phyloP scores from a whole-genome alignment of 768 basidiomycete species.

The Hydnum rufescens region DNA sequence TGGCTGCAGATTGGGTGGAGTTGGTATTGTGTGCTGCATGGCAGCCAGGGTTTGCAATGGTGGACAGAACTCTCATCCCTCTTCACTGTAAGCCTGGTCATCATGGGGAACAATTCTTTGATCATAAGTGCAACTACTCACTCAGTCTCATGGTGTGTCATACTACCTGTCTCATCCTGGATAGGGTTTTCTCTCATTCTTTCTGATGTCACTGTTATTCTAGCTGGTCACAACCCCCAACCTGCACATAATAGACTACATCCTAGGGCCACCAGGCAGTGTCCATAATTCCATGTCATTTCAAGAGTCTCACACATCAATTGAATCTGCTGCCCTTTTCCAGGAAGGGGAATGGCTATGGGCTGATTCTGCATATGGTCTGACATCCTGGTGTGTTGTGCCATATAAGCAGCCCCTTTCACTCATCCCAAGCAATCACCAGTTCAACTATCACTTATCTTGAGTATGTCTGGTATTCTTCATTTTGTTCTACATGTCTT shows the following conservation, averaged over 20 bases:
- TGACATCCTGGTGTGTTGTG: constrained; percentile 17
- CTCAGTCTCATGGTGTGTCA: constrained; percentile 18
- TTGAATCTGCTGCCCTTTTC: constrained; percentile 12
- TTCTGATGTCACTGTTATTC: neutral
- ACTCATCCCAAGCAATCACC: constrained; percentile 13
- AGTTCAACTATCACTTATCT: constrained; percentile 17
- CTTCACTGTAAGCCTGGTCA: constrained; percentile 15
- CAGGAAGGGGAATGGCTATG: constrained; percentile 12
- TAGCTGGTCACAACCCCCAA: constrained; percentile 22
- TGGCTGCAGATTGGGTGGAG: constrained; percentile 23
- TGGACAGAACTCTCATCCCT: constrained; percentile 19
- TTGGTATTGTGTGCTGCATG: constrained; percentile 14
- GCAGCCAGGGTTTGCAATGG: constrained; percentile 18
- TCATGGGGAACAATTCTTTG: constrained; percentile 2
- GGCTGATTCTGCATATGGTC: constrained; percentile 18
- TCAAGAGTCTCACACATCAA: constrained; percentile 15
- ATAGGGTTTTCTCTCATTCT: neutral
- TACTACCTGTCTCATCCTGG: too few relatives aligned
- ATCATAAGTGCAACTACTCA: constrained; percentile 10
- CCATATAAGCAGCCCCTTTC: constrained; percentile 19
- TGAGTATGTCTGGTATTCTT: neutral
- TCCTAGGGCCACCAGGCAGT: constrained; percentile 19
- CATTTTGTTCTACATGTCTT: neutral
- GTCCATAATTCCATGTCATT: constrained; percentile 22
- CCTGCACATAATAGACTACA: constrained; percentile 18